phyloP scores from a whole-genome alignment of 306 rosid species.

The Hylodesmum podocarpum region DNA sequence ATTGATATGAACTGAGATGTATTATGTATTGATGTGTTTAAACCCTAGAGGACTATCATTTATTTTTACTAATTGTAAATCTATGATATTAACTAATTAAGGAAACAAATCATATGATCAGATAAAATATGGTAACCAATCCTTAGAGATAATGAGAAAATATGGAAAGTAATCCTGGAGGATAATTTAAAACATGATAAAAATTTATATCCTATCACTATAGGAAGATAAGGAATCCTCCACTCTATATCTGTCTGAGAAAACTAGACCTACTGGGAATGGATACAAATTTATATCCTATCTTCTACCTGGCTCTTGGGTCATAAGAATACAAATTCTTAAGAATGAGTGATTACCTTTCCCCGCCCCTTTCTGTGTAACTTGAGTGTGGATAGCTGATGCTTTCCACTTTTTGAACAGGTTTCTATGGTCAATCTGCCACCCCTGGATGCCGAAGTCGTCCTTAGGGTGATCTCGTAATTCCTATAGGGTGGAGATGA shows the following conservation, averaged over 20 bases:
- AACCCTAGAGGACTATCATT: neutral
- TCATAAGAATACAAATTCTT: no score
- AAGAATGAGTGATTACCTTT: no score
- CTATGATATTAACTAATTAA: neutral
- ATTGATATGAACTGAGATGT: neutral
- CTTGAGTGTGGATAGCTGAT: neutral
- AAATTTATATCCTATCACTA: neutral
- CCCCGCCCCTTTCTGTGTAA: neutral
- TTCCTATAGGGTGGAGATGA: neutral
- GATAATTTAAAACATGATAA: neutral
- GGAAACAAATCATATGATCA: neutral
- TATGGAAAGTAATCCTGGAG: neutral
- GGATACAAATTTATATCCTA: no score
- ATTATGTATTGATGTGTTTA: neutral
- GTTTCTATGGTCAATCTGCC: neutral
- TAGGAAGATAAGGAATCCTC: conserved; percentile 15
- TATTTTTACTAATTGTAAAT: neutral
- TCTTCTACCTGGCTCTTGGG: no score
- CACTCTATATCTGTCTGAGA: neutral
- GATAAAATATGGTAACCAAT: neutral
- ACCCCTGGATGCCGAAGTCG: neutral
- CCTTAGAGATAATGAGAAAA: neutral
- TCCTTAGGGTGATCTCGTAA: neutral
- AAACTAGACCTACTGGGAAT: no score
- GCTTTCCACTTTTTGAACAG: neutral